Base-by-base conservation (phyloP, 1,284 basidiomycete genomes). In the Xerocomus amazonicus region DNA sequence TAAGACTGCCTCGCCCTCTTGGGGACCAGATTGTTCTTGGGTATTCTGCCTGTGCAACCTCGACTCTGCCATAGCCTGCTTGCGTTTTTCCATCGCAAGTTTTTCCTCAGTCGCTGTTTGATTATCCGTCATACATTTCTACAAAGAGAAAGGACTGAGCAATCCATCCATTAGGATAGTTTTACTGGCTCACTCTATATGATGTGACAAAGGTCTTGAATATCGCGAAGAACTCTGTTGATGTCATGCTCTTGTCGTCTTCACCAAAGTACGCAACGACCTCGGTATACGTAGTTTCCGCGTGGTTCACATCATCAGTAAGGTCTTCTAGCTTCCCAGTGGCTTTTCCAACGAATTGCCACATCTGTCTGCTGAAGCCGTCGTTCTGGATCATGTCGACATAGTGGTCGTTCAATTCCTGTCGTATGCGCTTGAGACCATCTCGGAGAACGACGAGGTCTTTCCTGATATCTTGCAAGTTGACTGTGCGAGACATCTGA, bases 181-280 rank as follows among this genome's bases (percentile, higher is more conserved):
- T 45, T 35, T 33, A 58, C 9, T 9, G 27, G 43, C 76, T 53
- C 56, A 91, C 92, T 78, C 80, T 87, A 70, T 94, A 97, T 1
- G 92, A 94, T 0, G 88, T 93, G 23, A 93, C 81, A 61, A 97
- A 97, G 2, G 90, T 95, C 71, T 95, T 92, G 80, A 97, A 96
- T 60, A 95, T 86, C 14, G 85, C 91, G 70, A 92, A 97, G 72
- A 97, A 97, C 62, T 96, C 92, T 7, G 85, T 76, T 0, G 89
- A 91, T 26, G 80, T 73, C 78, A 87, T 83, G 55, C 75, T 84
- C 70, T 90, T 91, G 59, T 90, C 86, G 40, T 94, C 92, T 69
- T 97, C 94, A 17, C 93, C 93, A 61, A 91, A 97, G 65, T 92
- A 95, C 47, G 77, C 84, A 53, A 94, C 78, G 14, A 91, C 91